Conservation (phyloP, 805 yeast genomes). For the Pichia paraexigua region DNA sequence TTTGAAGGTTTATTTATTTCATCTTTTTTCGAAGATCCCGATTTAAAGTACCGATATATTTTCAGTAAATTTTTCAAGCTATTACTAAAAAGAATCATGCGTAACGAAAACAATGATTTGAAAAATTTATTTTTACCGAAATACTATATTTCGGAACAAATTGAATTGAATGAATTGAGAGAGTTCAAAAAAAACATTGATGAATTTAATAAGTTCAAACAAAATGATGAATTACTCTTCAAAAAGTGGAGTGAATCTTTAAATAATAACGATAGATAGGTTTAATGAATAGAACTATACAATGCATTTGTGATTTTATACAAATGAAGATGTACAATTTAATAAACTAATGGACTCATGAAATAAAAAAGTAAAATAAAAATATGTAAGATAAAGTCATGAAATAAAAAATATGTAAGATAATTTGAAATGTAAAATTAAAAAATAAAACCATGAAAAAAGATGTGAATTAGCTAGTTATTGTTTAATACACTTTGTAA, state of each 20-base stretch:
- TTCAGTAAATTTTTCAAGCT: slow-evolving; percentile 26
- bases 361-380: not conserved
- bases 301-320: not conserved
- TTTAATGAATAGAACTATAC: not conserved
- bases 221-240: not conserved
- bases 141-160: slow-evolving; percentile 17
- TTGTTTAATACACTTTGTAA: not conserved
- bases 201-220: not conserved
- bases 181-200: not conserved
- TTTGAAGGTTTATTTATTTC: slow-evolving; percentile 31
- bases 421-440: not conserved
- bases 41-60: slow-evolving; percentile 23
- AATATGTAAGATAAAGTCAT: too few species aligned
- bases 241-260: not conserved
- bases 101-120: slow-evolving; percentile 18
- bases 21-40: slow-evolving; percentile 19
- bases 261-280: not conserved
- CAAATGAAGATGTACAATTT: not conserved
- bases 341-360: not conserved
- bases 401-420: too few species aligned
- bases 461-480: not conserved
- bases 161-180: slow-evolving; percentile 10
- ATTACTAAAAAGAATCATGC: slow-evolving; percentile 26
- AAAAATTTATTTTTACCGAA: slow-evolving; percentile 17
- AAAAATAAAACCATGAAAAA: not conserved